phyloP scores from a whole-genome alignment of 164 flowering plant species.

The Nelumbo lutea region DNA sequence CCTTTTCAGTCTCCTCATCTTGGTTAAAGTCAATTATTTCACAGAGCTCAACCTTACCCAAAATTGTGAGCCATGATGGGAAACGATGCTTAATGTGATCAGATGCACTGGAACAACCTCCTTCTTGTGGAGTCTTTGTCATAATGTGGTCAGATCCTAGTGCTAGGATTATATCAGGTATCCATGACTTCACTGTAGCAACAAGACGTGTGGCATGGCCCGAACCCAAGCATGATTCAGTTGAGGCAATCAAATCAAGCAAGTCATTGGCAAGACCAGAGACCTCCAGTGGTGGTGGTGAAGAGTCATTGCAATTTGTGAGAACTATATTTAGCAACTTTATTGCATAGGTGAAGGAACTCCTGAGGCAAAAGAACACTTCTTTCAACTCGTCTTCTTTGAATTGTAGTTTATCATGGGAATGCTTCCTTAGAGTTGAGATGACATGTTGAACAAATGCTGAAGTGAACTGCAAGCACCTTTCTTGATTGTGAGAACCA shows the following conservation, averaged over 20 bases:
- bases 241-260: conserved; percentile 46
- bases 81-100: conserved; percentile 7
- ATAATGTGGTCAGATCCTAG: conserved; percentile 36
- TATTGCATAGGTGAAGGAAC: conserved; percentile 73
- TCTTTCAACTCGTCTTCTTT: conserved; percentile 48
- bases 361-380: conserved; percentile 44
- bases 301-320: conserved; percentile 27
- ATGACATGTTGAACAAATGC: conserved; percentile 33
- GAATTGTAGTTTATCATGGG: conserved; percentile 21
- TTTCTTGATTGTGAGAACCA: conserved; percentile 27
- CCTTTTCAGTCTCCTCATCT: conserved; percentile 30
- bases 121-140: conserved; percentile 23
- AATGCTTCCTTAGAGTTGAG: conserved; percentile 29
- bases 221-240: conserved; percentile 56
- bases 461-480: conserved; percentile 47
- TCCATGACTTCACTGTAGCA: conserved; percentile 59
- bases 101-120: not conserved
- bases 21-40: conserved; percentile 25
- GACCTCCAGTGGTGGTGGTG: conserved; percentile 33
- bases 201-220: conserved; percentile 44
- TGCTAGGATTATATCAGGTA: conserved; percentile 78
- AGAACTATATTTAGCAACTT: conserved; percentile 62
- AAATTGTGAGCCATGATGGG: conserved; percentile 48
- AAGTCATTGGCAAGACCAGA: conserved; percentile 47
- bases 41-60: conserved; percentile 53